These are phyloP conservation scores for Gracilaria gracilis DNA, from an alignment of 23 red algal genomes.

Conservation along the genomic window DNA sequence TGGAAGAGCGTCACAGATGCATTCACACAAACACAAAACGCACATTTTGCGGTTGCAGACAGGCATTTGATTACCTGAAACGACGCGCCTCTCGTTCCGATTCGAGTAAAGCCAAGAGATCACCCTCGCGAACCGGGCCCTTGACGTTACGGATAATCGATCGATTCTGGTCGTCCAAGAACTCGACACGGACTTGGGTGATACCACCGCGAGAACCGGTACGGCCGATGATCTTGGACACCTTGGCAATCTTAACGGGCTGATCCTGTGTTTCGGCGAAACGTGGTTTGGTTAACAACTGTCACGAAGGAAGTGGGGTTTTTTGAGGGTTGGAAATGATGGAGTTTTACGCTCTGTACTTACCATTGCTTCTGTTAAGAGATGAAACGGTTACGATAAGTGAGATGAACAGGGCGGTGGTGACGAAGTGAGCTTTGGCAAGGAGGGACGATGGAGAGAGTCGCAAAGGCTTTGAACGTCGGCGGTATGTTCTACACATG, in stretches of 20 bases:
- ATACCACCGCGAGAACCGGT: slow-evolving; percentile 98
- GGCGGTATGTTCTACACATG: too few species aligned
- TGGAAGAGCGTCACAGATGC: neutral
- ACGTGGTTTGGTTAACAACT: neutral
- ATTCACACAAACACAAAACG: neutral
- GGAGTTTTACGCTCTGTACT: neutral
- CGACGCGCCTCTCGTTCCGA: slow-evolving; percentile 96
- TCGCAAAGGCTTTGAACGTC: too few species aligned
- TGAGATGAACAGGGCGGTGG: too few species aligned
- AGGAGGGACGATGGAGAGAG: too few species aligned
- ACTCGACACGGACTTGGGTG: slow-evolving; percentile 98
- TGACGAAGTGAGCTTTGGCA: too few species aligned
- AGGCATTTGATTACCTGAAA: slow-evolving; percentile 70
- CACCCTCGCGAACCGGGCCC: slow-evolving; percentile 98
- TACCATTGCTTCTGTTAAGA: neutral
- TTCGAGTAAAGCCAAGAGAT: slow-evolving; percentile 93
- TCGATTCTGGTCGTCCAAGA: slow-evolving; percentile 91
- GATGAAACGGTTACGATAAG: neutral
- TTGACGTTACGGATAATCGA: slow-evolving; percentile 99
- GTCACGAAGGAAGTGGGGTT: neutral
- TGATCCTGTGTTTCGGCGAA: slow-evolving; percentile 75
- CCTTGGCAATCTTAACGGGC: slow-evolving; percentile 93
- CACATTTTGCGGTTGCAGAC: neutral
- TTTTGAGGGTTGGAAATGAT: neutral
- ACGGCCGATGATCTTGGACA: slow-evolving; percentile 97